Percentiles rank a stretch among this genome's conserved stretches.
phyloP scores from a whole-genome alignment of 176 grass and related monocot species.

The Aegilops speltoides region DNA sequence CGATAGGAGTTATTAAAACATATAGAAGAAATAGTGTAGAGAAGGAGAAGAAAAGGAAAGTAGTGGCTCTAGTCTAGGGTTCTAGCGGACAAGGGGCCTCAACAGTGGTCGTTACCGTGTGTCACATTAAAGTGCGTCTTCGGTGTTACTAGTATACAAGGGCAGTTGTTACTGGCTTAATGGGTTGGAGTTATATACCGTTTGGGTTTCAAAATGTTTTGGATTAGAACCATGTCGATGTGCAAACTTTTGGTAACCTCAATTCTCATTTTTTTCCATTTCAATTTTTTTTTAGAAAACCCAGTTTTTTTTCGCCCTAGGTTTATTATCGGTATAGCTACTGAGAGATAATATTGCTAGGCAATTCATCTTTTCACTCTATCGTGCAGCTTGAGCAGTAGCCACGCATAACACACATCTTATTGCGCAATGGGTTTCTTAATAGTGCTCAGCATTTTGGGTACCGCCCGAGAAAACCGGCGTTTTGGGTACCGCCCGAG shows the following conservation, averaged over 20 bases:
- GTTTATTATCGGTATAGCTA: too few relatives aligned
- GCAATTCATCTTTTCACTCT: too few relatives aligned
- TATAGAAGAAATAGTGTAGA: constrained; percentile 34
- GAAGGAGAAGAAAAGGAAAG: background rate
- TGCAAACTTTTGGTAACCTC: background rate
- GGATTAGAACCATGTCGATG: background rate
- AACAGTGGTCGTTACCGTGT: background rate
- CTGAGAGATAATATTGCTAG: too few relatives aligned
- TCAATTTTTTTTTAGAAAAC: background rate
- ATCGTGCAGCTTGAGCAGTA: too few relatives aligned
- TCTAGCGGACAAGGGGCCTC: constrained; percentile 12
- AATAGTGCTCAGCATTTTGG: too few relatives aligned
- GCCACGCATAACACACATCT: too few relatives aligned
- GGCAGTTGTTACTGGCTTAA: background rate
- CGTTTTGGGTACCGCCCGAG: too few relatives aligned
- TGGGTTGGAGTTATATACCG: background rate
- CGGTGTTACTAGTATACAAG: background rate
- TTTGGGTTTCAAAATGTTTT: background rate
- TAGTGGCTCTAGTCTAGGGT: constrained; percentile 10
- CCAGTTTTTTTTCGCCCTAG: too few relatives aligned
- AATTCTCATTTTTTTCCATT: background rate
- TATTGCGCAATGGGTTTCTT: too few relatives aligned
- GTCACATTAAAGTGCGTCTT: background rate
- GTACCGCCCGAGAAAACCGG: too few relatives aligned
- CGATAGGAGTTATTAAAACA: constrained; percentile 18